Conservation (phyloP, 2,329 filamentous ascomycete species). For the Cercospora nicotianae region DNA sequence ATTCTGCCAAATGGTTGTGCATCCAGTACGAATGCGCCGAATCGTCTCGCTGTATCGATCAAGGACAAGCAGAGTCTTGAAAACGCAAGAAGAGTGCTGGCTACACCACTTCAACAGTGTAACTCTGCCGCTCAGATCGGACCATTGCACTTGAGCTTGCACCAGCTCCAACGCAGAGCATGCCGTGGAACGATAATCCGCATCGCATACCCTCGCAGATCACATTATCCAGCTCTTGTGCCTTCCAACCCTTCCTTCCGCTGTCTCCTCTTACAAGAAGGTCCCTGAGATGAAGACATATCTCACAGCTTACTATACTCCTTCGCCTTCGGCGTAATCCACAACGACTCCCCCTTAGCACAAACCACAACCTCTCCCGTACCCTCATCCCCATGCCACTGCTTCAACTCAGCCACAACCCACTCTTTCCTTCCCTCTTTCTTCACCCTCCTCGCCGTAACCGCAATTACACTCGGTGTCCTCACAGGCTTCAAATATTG, state of each 20-base stretch:
- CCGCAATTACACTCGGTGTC: conserved; percentile 53
- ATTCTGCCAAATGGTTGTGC: no score
- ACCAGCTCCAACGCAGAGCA: background rate
- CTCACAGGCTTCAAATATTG: conserved; percentile 55
- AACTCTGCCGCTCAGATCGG: background rate
- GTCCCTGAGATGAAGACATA: no score
- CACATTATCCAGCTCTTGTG: background rate
- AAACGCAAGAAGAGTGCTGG: background rate
- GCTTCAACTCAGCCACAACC: conserved; percentile 49
- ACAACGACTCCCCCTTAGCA: conserved; percentile 57
- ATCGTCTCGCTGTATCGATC: no score
- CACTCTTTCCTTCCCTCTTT: conserved; percentile 58
- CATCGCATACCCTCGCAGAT: background rate
- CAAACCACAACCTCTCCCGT: conserved; percentile 51
- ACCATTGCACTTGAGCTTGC: background rate
- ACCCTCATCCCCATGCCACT: conserved; percentile 26
- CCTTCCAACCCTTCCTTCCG: background rate
- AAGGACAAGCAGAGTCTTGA: background rate
- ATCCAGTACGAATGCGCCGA: no score
- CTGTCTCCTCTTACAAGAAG: background rate
- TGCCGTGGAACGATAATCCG: background rate
- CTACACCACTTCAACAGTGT: background rate
- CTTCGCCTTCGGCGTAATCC: conserved; percentile 40
- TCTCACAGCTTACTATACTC: conserved; percentile 1
- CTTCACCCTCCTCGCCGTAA: conserved; percentile 44